These are phyloP conservation scores for Colletotrichum destructivum DNA, from an alignment of 2,329 filamentous ascomycete genomes.

Conservation along the genomic window DNA sequence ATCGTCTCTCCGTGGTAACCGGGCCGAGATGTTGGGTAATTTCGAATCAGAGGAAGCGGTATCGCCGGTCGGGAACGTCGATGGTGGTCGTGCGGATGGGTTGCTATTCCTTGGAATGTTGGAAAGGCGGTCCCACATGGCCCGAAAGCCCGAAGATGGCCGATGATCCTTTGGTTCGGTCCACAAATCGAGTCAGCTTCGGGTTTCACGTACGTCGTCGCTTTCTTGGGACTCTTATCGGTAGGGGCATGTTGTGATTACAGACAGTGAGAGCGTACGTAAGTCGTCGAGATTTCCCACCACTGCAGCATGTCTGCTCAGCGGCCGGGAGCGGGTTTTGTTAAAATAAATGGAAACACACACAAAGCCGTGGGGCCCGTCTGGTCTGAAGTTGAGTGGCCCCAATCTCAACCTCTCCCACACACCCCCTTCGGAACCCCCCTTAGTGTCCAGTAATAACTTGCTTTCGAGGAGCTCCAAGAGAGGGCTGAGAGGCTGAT, in stretches of 20 bases:
- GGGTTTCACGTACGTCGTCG: constrained; percentile 34
- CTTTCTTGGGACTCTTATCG: background rate
- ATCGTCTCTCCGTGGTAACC: constrained; percentile 1
- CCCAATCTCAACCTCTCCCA: constrained; percentile 3
- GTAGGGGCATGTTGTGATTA: background rate
- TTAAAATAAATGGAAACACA: constrained; percentile 2
- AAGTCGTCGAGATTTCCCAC: background rate
- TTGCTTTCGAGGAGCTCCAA: background rate
- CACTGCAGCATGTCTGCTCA: background rate
- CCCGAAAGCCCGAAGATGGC: constrained; percentile 26
- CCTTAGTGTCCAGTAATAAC: constrained; percentile 9
- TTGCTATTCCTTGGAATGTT: background rate
- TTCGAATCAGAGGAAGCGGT: background rate
- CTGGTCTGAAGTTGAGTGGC: constrained; percentile 16
- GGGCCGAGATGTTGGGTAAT: constrained; percentile 7
- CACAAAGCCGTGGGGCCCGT: background rate
- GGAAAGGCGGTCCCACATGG: constrained; percentile 13
- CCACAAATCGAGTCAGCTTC: constrained; percentile 40
- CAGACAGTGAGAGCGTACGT: background rate
- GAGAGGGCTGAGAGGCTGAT: background rate
- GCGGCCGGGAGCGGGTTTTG: background rate
- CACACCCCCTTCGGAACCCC: background rate
- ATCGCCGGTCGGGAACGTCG: background rate
- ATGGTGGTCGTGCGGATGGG: background rate
- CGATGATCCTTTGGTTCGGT: constrained; percentile 25